Percentiles rank a stretch among this genome's conserved stretches.
Evolutionary conservation across 75 land plant genomes (phyloP).

Genomic region (Adiantum capillusveneris): DNA sequence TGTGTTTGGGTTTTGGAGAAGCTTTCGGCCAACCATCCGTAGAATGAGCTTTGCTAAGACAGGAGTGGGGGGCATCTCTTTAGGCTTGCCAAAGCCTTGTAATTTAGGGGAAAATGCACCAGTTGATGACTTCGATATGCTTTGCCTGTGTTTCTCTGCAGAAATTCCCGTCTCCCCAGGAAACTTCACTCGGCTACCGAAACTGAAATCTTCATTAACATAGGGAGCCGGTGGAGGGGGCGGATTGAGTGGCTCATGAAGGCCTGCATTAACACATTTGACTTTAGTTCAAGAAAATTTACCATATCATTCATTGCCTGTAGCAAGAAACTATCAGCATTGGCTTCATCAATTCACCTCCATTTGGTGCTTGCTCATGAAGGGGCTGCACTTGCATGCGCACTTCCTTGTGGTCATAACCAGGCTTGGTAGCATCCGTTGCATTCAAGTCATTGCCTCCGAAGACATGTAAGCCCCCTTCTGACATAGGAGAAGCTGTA

Average conservation of each 20-base stretch:
- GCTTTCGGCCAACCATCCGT: slow-evolving; percentile 54
- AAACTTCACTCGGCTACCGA: slow-evolving; percentile 42
- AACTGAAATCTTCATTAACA: slow-evolving; percentile 43
- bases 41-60: slow-evolving; percentile 48
- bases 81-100: neutral
- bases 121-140: slow-evolving; percentile 18
- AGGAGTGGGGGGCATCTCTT: slow-evolving; percentile 48
- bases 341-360: neutral
- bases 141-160: slow-evolving; percentile 26
- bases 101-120: slow-evolving; percentile 18
- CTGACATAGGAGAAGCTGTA: slow-evolving; percentile 95
- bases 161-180: slow-evolving; percentile 3
- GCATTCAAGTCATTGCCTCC: slow-evolving; percentile 7
- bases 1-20: slow-evolving; percentile 66
- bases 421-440: slow-evolving; percentile 3
- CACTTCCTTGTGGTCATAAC: slow-evolving; percentile 21
- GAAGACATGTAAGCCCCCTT: slow-evolving; percentile 51
- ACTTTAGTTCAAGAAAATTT: too few relatives aligned
- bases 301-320: too few relatives aligned
- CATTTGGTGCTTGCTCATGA: neutral
- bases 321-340: too few relatives aligned
- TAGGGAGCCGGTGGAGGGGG: slow-evolving; percentile 10
- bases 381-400: slow-evolving; percentile 18
- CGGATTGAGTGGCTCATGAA: slow-evolving; percentile 2
- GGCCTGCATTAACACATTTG: neutral